phyloP scores from a whole-genome alignment of 345 rosid species.

The Microthlaspi erraticum region DNA sequence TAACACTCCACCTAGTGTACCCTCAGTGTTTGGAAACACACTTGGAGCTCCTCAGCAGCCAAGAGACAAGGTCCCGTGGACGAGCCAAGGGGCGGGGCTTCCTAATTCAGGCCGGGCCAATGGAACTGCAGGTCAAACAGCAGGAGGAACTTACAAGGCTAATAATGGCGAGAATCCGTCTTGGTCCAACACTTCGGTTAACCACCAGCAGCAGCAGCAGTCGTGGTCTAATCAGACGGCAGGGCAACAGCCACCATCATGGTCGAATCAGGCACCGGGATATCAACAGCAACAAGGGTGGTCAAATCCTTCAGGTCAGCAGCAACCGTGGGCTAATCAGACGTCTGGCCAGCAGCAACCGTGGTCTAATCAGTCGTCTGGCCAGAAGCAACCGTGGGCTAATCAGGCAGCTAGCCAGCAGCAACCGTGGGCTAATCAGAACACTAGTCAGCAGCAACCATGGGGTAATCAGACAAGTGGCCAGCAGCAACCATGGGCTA shows the following conservation, averaged over 20 bases:
- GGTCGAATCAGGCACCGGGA: constrained; percentile 39
- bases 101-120: constrained; percentile 44
- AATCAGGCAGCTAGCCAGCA: constrained; percentile 3
- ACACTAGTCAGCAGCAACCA: neutral
- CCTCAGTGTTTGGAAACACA: constrained; percentile 22
- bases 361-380: no score
- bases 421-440: constrained; percentile 6
- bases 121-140: constrained; percentile 32
- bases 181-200: constrained; percentile 36
- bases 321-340: constrained; percentile 29
- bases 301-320: constrained; percentile 39
- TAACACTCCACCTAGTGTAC: constrained; percentile 38
- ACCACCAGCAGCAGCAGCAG: constrained; percentile 47
- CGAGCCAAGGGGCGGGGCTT: constrained; percentile 27
- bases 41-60: constrained; percentile 36
- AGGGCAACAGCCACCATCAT: constrained; percentile 41
- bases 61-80: constrained; percentile 30
- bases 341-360: constrained; percentile 19
- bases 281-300: constrained; percentile 40
- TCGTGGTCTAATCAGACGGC: constrained; percentile 35
- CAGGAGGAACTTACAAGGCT: constrained; percentile 29
- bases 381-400: constrained; percentile 19
- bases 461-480: constrained; percentile 25
- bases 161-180: constrained; percentile 38
- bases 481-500: constrained; percentile 17